Evolutionary conservation across 768 basidiomycete genomes (phyloP).

Genomic region (Terana coerulea): DNA sequence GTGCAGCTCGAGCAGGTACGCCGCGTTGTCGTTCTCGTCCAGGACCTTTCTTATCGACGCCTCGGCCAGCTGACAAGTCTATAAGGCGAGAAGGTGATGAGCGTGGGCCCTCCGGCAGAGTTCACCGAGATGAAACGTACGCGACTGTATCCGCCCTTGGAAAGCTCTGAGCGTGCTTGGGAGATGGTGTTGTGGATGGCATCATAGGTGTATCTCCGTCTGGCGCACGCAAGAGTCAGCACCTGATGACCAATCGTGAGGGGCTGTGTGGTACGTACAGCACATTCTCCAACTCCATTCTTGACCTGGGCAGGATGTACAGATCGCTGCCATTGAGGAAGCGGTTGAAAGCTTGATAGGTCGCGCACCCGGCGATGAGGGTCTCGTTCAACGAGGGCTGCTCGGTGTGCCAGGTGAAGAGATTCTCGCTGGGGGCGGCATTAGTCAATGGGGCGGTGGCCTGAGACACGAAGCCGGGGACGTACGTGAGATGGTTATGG

Average conservation of each 20-base stretch:
- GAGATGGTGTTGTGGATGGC: constrained; percentile 80
- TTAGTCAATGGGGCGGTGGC: constrained; percentile 12
- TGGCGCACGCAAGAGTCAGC: constrained; percentile 25
- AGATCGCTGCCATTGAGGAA: constrained; percentile 70
- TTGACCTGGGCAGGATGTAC: constrained; percentile 62
- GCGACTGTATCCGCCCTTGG: constrained; percentile 53
- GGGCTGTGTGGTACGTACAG: constrained; percentile 54
- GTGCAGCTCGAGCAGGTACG: constrained; percentile 65
- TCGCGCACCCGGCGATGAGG: constrained; percentile 73
- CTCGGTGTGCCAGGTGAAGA: constrained; percentile 65
- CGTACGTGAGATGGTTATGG: constrained; percentile 63
- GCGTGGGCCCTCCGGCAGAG: not conserved
- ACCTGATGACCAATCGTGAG: not conserved
- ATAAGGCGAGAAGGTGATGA: not conserved
- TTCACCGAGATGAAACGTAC: constrained; percentile 30
- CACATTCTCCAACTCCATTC: constrained; percentile 64
- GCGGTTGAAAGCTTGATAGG: constrained; percentile 74
- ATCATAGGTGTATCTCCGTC: constrained; percentile 73
- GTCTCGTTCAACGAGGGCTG: constrained; percentile 68
- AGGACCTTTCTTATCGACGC: constrained; percentile 68
- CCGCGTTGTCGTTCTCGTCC: constrained; percentile 62
- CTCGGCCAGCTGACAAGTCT: constrained; percentile 72
- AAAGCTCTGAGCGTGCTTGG: constrained; percentile 58
- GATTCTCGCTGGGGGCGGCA: constrained; percentile 50
- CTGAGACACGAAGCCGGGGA: constrained; percentile 10